Percentiles rank a stretch among this genome's conserved stretches.
Evolutionary conservation across 139 green algal genomes (phyloP).

Genomic region (Spirogloea muscicola): DNA sequence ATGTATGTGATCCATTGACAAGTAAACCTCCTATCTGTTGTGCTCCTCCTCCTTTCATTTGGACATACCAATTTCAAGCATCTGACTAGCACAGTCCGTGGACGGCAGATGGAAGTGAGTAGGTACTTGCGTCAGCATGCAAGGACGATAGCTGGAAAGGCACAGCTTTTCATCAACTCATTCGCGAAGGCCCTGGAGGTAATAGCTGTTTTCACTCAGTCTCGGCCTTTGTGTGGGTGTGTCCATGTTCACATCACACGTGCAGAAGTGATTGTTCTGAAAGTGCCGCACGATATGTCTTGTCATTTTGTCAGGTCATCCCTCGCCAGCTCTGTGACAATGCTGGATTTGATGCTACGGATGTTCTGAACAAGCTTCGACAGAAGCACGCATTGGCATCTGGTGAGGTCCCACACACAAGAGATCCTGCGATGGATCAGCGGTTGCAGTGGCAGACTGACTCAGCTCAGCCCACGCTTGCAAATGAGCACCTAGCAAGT

Average conservation of each 20-base stretch:
- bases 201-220: too few species aligned
- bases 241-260: neutral
- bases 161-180: conserved; percentile 94
- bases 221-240: neutral
- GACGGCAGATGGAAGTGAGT: conserved; percentile 55
- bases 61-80: too few species aligned
- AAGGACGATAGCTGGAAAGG: conserved; percentile 74
- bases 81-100: too few species aligned
- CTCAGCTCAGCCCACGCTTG: too few species aligned
- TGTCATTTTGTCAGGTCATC: conserved; percentile 73
- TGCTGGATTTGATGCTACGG: conserved; percentile 93
- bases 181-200: conserved; percentile 53
- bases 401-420: too few species aligned
- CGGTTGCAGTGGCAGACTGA: too few species aligned
- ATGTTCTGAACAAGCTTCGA: conserved; percentile 95
- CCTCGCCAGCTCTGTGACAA: conserved; percentile 96
- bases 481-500: too few species aligned
- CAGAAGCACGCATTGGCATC: conserved; percentile 86
- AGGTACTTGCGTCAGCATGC: conserved; percentile 55
- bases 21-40: too few species aligned
- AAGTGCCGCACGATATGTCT: too few species aligned
- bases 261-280: too few species aligned
- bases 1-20: conserved; percentile 47
- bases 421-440: too few species aligned
- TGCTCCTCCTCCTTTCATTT: too few species aligned